A percentile compares a stretch with the other conserved stretches of the same genome.
Conservation (phyloP, 257 asterid genomes). For the Nicotiana otophora region DNA sequence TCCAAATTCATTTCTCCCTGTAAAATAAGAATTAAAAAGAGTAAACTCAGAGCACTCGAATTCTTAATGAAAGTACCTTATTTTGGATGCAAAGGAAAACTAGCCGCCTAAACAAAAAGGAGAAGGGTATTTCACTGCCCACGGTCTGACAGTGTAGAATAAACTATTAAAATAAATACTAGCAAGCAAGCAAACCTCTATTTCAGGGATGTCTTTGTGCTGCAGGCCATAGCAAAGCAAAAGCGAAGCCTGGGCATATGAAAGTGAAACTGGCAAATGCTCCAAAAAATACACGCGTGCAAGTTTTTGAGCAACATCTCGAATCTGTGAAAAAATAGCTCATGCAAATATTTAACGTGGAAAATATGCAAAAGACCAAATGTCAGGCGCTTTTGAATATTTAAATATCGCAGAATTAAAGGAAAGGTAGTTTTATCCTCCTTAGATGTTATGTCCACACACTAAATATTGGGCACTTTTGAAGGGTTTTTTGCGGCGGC, state of each 20-base stretch:
- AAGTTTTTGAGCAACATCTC: slow-evolving; percentile 45
- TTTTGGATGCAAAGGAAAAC: neutral
- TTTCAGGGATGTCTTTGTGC: slow-evolving; percentile 48
- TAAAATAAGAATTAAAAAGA: slow-evolving; percentile 10
- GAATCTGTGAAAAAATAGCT: slow-evolving; percentile 39
- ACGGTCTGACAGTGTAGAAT: neutral
- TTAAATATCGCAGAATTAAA: neutral
- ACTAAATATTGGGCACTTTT: neutral
- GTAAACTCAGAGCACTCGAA: neutral
- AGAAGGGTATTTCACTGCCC: neutral
- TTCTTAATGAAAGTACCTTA: neutral
- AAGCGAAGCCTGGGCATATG: slow-evolving; percentile 78
- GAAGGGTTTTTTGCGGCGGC: neutral
- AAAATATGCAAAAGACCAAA: neutral
- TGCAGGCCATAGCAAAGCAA: slow-evolving; percentile 89
- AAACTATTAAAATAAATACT: slow-evolving; percentile 1
- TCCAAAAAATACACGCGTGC: slow-evolving; percentile 60
- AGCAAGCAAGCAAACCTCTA: slow-evolving; percentile 49
- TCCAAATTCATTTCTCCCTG: slow-evolving; percentile 75
- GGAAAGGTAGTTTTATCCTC: neutral
- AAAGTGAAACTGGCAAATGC: slow-evolving; percentile 68
- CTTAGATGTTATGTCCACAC: neutral
- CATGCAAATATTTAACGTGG: neutral
- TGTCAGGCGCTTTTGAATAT: neutral
- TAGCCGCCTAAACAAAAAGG: neutral